These are phyloP conservation scores for Peronosclerospora sorghi DNA, from an alignment of 352 stramenopile genomes.

Conservation along the genomic window DNA sequence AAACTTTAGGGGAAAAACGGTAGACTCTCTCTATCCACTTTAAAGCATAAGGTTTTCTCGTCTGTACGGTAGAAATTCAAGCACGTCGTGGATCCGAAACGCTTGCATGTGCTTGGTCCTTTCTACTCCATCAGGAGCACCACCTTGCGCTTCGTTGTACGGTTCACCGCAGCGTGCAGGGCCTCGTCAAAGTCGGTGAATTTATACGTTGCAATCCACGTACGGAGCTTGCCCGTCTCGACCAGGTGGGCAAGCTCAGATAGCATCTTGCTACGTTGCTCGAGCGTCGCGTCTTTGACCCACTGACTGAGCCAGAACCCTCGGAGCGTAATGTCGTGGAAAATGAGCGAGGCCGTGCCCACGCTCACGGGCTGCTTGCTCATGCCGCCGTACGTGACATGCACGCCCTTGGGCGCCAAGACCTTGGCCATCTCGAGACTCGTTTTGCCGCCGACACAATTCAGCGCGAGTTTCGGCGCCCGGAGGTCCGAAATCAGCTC, in stretches of 20 bases:
- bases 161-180: constrained; percentile 54
- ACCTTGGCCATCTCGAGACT: constrained; percentile 57
- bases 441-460: constrained; percentile 66
- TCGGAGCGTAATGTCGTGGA: constrained; percentile 83
- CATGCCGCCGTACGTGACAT: constrained; percentile 78
- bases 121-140: constrained; percentile 76
- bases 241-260: constrained; percentile 52
- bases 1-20: too few species aligned
- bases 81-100: too few species aligned
- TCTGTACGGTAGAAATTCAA: background rate
- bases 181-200: constrained; percentile 76
- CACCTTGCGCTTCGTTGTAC: constrained; percentile 78
- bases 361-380: constrained; percentile 57
- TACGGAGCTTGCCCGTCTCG: constrained; percentile 63
- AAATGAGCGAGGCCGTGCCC: constrained; percentile 67
- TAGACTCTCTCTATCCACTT: too few species aligned
- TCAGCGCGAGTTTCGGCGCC: constrained; percentile 75
- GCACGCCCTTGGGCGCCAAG: constrained; percentile 62
- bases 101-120: too few species aligned
- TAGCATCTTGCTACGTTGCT: constrained; percentile 59
- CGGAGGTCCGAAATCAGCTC: constrained; percentile 72
- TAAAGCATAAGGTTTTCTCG: too few species aligned
- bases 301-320: constrained; percentile 83
- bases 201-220: constrained; percentile 83
- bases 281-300: constrained; percentile 50